Percentiles rank a stretch among this genome's conserved stretches.
Evolutionary conservation across 176 grass and related monocot genomes (phyloP).

Genomic region (Musa beccarii): DNA sequence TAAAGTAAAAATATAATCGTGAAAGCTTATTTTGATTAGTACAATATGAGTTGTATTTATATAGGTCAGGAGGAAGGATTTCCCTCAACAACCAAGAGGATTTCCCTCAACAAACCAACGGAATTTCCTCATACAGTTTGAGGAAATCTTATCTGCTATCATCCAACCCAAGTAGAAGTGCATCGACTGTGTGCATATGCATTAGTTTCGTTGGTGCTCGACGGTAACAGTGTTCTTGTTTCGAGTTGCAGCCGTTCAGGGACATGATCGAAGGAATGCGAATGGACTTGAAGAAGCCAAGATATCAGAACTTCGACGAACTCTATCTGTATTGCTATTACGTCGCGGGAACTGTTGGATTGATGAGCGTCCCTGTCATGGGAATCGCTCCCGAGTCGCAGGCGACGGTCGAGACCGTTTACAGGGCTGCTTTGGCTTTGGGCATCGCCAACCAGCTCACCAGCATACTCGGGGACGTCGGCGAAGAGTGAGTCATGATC

Average conservation of each 20-base stretch:
- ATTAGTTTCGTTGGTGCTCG: too few relatives aligned
- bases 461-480: constrained; percentile 85
- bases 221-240: neutral
- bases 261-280: constrained; percentile 99
- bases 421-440: constrained; percentile 60
- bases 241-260: constrained; percentile 52
- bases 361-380: constrained; percentile 89
- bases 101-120: too few relatives aligned
- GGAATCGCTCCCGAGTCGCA: constrained; percentile 60
- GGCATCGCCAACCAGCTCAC: constrained; percentile 93
- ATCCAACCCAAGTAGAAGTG: neutral
- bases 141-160: too few relatives aligned
- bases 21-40: too few relatives aligned
- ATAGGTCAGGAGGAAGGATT: too few relatives aligned
- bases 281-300: constrained; percentile 55
- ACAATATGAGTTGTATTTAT: too few relatives aligned
- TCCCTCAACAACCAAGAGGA: too few relatives aligned
- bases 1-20: too few relatives aligned
- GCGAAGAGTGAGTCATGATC: constrained; percentile 56
- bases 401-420: constrained; percentile 44
- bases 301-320: constrained; percentile 83
- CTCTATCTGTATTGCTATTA: constrained; percentile 97
- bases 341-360: constrained; percentile 76
- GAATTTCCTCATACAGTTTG: too few relatives aligned
- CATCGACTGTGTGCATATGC: too few relatives aligned